Evolutionary conservation across 139 green algal species (phyloP), one percentile per base, ranked within the genome.

Genomic region (Coelastrella sp.): DNA sequence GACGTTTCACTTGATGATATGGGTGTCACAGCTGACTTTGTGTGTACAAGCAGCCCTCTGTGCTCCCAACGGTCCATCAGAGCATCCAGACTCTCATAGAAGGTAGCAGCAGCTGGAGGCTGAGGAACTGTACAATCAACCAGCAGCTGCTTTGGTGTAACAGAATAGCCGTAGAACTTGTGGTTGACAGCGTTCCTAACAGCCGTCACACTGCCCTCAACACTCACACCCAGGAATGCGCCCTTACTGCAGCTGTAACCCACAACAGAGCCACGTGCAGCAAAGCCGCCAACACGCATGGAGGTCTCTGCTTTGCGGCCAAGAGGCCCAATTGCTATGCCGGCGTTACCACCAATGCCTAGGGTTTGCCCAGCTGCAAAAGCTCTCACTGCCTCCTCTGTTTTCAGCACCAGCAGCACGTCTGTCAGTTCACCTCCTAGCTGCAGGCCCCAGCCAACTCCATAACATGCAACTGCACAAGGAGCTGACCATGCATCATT

Each of bases 361-460:
- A 90, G 45, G 37, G 91, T 87, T 71, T 89, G 72, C 4, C 72
- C 83, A 43, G 87, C 80, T 51, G 84, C 90, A 74, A 92, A 94
- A 25, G 91, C 21, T 37, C 64, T 82, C 69, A 87, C 85, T 27
- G 82, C 87, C 7, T 88, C 77, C 7, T 87, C 80, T 37, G 87
- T 87, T 57, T 64, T 67, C 19, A 88, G 86, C 35, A 95, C 92
- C 45, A 95, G 87, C 57, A 95, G 82, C 35, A 95, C 78, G 81
- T 95, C 92, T 43, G 89, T 89, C 7, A 95, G 89, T 80, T 79
- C 84, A n/a, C 87, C 81, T 23, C 86, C 86, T 9, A 90, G 27
- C 75, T 87, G 91, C 59, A 93, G 76, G 2, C 92, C 92, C 91
- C 90, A 95, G 35, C 92, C 92, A 25, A 92, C 25, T 50, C 88